Percentiles rank a stretch among this genome's conserved stretches.
phyloP scores from a whole-genome alignment of 2,329 filamentous ascomycete genomes.

The Daldinia sp. region DNA sequence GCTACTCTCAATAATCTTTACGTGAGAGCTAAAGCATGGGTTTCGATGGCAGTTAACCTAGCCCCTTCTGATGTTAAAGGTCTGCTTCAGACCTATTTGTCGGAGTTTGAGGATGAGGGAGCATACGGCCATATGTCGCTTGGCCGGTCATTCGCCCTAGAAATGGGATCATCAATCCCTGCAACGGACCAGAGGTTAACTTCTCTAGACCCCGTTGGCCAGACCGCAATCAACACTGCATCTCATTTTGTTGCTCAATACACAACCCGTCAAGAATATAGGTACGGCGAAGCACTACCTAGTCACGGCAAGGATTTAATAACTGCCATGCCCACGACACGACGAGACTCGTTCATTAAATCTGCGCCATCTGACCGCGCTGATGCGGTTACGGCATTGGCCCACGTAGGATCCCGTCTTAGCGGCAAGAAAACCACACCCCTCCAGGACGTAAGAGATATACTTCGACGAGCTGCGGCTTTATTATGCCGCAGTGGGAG shows the following conservation, averaged over 20 bases:
- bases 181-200: conserved; percentile 84
- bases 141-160: conserved; percentile 90
- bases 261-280: conserved; percentile 94
- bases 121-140: conserved; percentile 91
- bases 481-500: conserved; percentile 80
- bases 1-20: conserved; percentile 81
- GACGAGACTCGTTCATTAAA: conserved; percentile 61
- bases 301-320: conserved; percentile 74
- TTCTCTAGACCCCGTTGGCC: conserved; percentile 79
- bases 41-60: conserved; percentile 79
- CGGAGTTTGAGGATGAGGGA: conserved; percentile 91
- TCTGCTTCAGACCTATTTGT: conserved; percentile 92
- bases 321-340: conserved; percentile 64
- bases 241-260: conserved; percentile 98
- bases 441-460: conserved; percentile 78
- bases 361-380: conserved; percentile 62
- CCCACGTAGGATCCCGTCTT: conserved; percentile 76
- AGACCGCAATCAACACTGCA: conserved; percentile 83
- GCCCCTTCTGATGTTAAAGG: conserved; percentile 95
- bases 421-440: conserved; percentile 73
- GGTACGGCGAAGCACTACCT: conserved; percentile 79
- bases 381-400: conserved; percentile 71
- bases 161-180: conserved; percentile 89
- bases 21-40: conserved; percentile 80
- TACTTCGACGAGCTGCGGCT: conserved; percentile 83